Conservation (phyloP, 208 protist species). For the Acanthamoeba healyi region DNA sequence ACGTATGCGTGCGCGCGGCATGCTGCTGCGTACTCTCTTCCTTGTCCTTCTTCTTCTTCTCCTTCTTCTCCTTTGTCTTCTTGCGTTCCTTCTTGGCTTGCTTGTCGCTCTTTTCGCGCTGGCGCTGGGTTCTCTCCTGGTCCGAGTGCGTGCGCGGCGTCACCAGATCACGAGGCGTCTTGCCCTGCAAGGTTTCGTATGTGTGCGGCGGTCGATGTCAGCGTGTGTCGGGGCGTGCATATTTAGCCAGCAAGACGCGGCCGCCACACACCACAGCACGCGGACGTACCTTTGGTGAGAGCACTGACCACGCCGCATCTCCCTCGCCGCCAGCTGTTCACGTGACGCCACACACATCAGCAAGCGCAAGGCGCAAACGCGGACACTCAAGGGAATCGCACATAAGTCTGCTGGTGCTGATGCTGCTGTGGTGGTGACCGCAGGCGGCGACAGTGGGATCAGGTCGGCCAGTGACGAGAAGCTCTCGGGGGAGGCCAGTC, state of each 20-base stretch:
- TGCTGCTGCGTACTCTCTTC: neutral
- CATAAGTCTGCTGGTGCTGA: too few relatives aligned
- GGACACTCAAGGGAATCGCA: too few relatives aligned
- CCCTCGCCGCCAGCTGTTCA: too few relatives aligned
- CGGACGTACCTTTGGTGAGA: too few relatives aligned
- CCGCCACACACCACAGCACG: too few relatives aligned
- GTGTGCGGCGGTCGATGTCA: neutral
- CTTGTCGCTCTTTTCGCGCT: constrained; percentile 20
- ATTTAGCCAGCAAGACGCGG: too few relatives aligned
- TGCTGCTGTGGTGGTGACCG: too few relatives aligned
- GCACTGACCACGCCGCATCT: too few relatives aligned
- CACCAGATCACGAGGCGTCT: neutral
- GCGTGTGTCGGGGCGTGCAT: neutral
- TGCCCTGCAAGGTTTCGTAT: neutral
- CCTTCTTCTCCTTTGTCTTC: neutral
- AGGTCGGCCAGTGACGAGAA: neutral
- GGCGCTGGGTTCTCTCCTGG: neutral
- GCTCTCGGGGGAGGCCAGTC: neutral
- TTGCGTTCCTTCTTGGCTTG: neutral
- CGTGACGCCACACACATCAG: too few relatives aligned
- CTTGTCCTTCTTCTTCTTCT: neutral
- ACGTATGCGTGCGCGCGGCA: neutral
- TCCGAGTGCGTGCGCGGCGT: neutral
- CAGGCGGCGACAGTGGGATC: neutral
- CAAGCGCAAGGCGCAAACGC: too few relatives aligned